Evolutionary conservation across 148 eudicot genomes (phyloP).

Genomic region (Polygonum maritimum): DNA sequence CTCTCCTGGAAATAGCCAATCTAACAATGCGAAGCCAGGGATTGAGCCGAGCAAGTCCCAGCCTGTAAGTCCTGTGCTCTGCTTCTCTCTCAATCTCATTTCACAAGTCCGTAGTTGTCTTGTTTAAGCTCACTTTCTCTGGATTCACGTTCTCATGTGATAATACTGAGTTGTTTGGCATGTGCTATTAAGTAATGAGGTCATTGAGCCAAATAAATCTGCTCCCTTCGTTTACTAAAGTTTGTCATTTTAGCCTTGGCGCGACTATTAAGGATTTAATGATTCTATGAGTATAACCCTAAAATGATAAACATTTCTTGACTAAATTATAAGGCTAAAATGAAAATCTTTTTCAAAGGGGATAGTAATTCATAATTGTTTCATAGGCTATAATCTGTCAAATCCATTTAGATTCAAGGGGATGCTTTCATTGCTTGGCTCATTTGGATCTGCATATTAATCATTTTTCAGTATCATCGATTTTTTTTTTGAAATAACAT

Average conservation of each 20-base stretch:
- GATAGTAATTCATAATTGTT: background rate
- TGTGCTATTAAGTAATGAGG: background rate
- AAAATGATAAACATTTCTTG: too few relatives aligned
- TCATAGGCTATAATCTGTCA: background rate
- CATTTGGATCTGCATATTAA: background rate
- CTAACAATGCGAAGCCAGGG: constrained; percentile 21
- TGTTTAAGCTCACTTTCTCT: background rate
- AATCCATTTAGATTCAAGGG: background rate
- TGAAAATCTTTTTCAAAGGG: too few relatives aligned
- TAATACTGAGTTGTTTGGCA: background rate
- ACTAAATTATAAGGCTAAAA: too few relatives aligned
- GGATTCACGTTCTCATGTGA: background rate
- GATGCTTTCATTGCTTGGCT: background rate
- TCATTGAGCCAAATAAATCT: background rate
- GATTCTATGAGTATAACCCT: too few relatives aligned
- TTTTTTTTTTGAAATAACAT: background rate
- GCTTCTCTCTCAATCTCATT: background rate
- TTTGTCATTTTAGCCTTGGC: too few relatives aligned
- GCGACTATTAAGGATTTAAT: too few relatives aligned
- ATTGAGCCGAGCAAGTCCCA: constrained; percentile 46
- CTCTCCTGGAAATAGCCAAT: constrained; percentile 46
- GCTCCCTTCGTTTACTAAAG: too few relatives aligned
- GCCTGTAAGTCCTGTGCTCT: constrained; percentile 37
- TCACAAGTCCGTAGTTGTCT: background rate
- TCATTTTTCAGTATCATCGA: background rate